Conservation (phyloP, 2,329 filamentous ascomycete genomes). For the Xylariaceae sp. region DNA sequence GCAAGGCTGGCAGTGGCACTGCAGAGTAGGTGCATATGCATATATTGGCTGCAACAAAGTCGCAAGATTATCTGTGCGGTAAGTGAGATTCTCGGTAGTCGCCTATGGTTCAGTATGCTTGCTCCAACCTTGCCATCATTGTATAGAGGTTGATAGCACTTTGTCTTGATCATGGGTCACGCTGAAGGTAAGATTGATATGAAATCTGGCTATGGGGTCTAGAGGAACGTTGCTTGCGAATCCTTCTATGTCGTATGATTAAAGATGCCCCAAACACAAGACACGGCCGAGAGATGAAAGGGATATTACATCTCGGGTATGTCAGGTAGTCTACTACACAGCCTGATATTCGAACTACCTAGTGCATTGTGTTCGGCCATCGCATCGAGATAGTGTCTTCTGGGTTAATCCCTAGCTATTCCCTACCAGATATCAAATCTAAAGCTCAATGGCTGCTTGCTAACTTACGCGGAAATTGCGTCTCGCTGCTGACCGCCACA, state of each 20-base stretch:
- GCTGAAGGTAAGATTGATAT: background rate
- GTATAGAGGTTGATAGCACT: slow-evolving; percentile 1
- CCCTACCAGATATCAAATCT: slow-evolving; percentile 1
- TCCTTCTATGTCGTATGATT: background rate
- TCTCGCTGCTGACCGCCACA: slow-evolving; percentile 15
- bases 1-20: slow-evolving; percentile 6
- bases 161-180: background rate
- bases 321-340: background rate
- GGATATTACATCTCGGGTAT: slow-evolving; percentile 4
- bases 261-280: background rate
- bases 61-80: no score
- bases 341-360: background rate
- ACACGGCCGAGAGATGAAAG: background rate
- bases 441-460: slow-evolving; percentile 14
- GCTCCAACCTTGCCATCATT: background rate
- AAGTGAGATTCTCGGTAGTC: no score
- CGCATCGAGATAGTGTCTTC: slow-evolving; percentile 12
- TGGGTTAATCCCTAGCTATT: background rate
- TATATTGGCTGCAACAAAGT: background rate
- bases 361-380: slow-evolving; percentile 8
- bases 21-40: slow-evolving; percentile 7
- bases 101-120: no score
- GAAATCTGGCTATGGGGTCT: background rate
- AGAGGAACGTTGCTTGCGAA: slow-evolving; percentile 4
- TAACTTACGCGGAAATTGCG: slow-evolving; percentile 5